These are phyloP conservation scores for Graphilbum ipis-grandicollis DNA, from an alignment of 2,329 filamentous ascomycete species.

Conservation along the genomic window DNA sequence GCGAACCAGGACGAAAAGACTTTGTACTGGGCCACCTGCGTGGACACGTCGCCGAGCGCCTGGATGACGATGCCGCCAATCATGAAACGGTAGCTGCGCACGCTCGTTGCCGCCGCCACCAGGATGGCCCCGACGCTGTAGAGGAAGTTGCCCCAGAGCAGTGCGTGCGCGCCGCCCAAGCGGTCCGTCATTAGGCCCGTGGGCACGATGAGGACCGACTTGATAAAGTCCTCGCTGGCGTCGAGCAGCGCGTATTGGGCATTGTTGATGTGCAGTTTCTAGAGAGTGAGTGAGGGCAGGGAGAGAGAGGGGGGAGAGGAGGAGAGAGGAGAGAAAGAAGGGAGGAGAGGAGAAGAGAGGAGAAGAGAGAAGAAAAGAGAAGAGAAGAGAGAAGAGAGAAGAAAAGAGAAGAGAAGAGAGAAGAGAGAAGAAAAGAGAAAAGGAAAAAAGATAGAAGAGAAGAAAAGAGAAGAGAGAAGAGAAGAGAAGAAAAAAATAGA, in stretches of 20 bases:
- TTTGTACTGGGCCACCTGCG: conserved; percentile 47
- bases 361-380: too few species aligned
- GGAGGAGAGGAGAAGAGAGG: too few species aligned
- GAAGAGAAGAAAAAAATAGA: too few species aligned
- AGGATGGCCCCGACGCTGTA: conserved; percentile 40
- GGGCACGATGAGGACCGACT: conserved; percentile 33
- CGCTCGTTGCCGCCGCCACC: conserved; percentile 35
- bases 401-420: too few species aligned
- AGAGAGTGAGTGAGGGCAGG: neutral
- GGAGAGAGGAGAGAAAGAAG: too few species aligned
- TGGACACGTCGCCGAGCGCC: conserved; percentile 44
- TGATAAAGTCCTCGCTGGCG: conserved; percentile 45
- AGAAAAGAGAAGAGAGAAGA: too few species aligned
- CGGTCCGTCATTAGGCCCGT: conserved; percentile 29
- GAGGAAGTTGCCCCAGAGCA: conserved; percentile 43
- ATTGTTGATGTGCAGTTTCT: conserved; percentile 38
- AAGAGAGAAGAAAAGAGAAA: too few species aligned
- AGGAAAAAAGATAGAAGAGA: too few species aligned
- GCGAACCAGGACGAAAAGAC: conserved; percentile 49
- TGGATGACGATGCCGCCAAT: conserved; percentile 36
- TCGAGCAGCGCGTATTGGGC: conserved; percentile 40
- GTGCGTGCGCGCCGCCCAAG: conserved; percentile 35
- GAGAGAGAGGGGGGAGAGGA: too few species aligned
- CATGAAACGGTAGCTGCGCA: conserved; percentile 42
- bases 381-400: too few species aligned